Base-by-base conservation (phyloP, 352 stramenopile genomes). In the Pythium rishiriense region DNA sequence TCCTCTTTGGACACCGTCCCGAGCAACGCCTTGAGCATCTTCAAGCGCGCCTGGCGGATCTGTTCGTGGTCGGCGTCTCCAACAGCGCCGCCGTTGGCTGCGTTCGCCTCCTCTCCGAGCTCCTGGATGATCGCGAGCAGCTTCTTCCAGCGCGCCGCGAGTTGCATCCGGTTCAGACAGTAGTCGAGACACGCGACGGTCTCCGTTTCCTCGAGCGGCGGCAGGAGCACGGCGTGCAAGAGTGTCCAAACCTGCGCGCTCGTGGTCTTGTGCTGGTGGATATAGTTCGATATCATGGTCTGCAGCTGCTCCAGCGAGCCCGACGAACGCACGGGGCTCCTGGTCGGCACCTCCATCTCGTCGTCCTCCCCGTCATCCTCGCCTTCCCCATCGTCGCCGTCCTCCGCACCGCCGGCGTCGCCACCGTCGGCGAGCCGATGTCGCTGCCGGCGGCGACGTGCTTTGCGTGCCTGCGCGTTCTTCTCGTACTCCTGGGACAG, bases 401-500 rank as follows among this genome's bases (percentile, higher is more conserved):
- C 55, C 3, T 68, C 48, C 6, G 56, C 62, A 4, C 53, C 61
- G 21, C 25, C 53, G 28, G 68, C 61, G 10, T 55, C 65, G 3
- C 46, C 24, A 17, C 79, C 78, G 14, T 70, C 64, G 12, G 67
- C 56, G 6, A 68, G 58, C 0, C 53, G 25, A 41, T 35, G 46
- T 28, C 49, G 42, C 15, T 54, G 49, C 6, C 66, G 58, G 9
- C 58, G 42, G 11, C 62, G 62, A 3, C 65, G 64, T 10, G 74
- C 72, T 39, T 76, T 76, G 0, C 79, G 70, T 26, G 72, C 72
- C 19, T 67, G 65, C 6, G 73, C 70, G 51, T 78, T 68, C 57
- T 87, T 90, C 53, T 88, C 78, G 41, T 76, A 90, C 58, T 88
- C 79, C 49, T 81, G 85, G 1, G 79, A 79, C 15, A 90, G 43